phyloP scores from a whole-genome alignment of 768 basidiomycete species.

The Chiua virens region DNA sequence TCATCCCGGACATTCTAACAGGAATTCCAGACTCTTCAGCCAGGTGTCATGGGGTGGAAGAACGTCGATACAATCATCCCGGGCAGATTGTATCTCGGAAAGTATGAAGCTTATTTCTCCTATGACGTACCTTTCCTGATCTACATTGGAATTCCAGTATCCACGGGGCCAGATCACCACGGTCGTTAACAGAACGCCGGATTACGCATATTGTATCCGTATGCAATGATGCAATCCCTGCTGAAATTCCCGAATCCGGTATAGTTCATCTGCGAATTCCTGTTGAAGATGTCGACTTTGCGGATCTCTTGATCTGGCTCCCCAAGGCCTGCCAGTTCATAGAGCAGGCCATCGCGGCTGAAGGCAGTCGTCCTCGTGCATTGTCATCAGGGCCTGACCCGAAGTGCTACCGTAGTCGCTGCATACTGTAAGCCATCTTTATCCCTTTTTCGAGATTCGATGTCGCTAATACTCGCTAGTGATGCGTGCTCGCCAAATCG shows the following conservation, averaged over 20 bases:
- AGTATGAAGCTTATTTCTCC: conserved; percentile 47
- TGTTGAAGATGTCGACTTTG: conserved; percentile 69
- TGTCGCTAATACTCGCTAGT: conserved; percentile 40
- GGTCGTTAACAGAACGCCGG: conserved; percentile 68
- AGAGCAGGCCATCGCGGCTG: conserved; percentile 55
- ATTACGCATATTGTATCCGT: conserved; percentile 83
- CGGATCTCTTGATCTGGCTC: conserved; percentile 64
- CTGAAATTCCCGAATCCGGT: conserved; percentile 68
- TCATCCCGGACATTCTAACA: conserved; percentile 23
- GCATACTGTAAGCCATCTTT: conserved; percentile 61
- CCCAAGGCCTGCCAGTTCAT: conserved; percentile 69
- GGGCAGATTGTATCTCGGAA: conserved; percentile 68
- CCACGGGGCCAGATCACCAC: conserved; percentile 67
- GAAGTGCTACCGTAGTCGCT: conserved; percentile 69
- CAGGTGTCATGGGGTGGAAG: conserved; percentile 48
- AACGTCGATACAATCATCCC: conserved; percentile 69
- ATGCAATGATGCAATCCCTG: conserved; percentile 69
- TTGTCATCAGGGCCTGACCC: conserved; percentile 63
- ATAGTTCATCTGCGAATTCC: conserved; percentile 68
- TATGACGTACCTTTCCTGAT: conserved; percentile 44
- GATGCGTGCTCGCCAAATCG: conserved; percentile 63
- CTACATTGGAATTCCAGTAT: conserved; percentile 46
- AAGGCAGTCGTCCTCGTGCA: conserved; percentile 67
- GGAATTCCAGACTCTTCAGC: conserved; percentile 28
- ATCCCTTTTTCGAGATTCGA: neutral